Evolutionary conservation across 768 basidiomycete species (phyloP).

Genomic region (Cystoderma amianthinum): DNA sequence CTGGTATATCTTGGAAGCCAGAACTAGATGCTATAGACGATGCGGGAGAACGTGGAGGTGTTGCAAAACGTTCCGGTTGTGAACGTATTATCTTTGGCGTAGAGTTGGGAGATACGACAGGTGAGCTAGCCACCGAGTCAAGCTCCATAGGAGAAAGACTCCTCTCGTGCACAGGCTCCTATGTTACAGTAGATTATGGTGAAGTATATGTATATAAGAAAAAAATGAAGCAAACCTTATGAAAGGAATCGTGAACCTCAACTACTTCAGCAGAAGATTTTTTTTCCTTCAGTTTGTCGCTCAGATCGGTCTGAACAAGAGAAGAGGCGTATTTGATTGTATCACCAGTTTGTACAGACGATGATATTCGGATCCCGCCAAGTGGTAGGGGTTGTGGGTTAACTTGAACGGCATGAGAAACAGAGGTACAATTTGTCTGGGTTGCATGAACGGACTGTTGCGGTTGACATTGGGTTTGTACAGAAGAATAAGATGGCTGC

Average conservation of each 20-base stretch:
- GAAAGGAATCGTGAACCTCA: too few species aligned
- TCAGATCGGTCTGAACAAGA: background rate
- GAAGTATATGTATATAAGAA: too few species aligned
- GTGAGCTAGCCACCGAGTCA: conserved; percentile 37
- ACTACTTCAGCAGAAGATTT: too few species aligned
- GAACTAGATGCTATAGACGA: conserved; percentile 17
- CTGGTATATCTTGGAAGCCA: conserved; percentile 17
- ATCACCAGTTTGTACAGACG: background rate
- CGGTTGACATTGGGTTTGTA: conserved; percentile 16
- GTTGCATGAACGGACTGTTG: background rate
- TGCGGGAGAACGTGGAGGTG: conserved; percentile 13
- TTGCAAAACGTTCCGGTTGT: background rate
- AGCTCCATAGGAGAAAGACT: conserved; percentile 61
- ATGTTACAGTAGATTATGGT: conserved; percentile 1
- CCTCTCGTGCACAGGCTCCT: conserved; percentile 24
- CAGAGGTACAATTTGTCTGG: conserved; percentile 18
- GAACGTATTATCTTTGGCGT: background rate
- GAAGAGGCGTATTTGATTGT: background rate
- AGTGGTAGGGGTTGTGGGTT: conserved; percentile 3
- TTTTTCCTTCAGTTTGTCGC: too few species aligned
- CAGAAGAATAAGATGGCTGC: conserved; percentile 22
- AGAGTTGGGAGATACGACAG: conserved; percentile 11
- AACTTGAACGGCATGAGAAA: conserved; percentile 15
- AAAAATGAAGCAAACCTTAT: too few species aligned
- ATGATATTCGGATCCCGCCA: background rate